Evolutionary conservation across 257 asterid genomes (phyloP), one percentile per base, ranked within the genome.

Genomic region (Cinchona pubescens): DNA sequence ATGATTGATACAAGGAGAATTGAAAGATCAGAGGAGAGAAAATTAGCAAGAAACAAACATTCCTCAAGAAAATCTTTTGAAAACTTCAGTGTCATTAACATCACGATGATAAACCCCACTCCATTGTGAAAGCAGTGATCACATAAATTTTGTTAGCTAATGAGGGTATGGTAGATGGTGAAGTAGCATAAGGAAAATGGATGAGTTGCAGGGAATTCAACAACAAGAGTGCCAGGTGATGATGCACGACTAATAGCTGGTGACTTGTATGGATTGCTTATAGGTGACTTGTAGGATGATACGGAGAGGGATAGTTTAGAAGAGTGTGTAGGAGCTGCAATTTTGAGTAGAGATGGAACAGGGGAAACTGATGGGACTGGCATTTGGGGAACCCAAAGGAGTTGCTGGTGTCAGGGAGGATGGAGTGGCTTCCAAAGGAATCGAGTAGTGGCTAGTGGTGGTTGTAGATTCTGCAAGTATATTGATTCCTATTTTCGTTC

Each of bases 401-500:
- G 72, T 27, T 25, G 72, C 40, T 27, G 79, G 67, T 18, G 84
- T 2, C 14, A 82, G 63, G 2, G 83, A 25, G 1, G 83, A 3
- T 5, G 83, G 27, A 14, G 88, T 56, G 1, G 82, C 37, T 12
- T 81, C 59, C 6, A 81, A 82, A 51, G 75, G 45, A 8, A 75
- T 23, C 10, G 85, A 29, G 89, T 61, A 53, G 83, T 21, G 42
- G 83, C 60, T 1, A 89, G 82, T 11, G 87, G 83, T 1, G 90
- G 84, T 43, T n/a, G 93, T 35, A 5, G 92, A 27, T 71, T 87
- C 79, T 14, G 86, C 76, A 12, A 78, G 59, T 66, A 82, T 80
- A 83, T 78, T 74, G 79, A 92, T 80, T 51, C 80, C 75, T 60
- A 92, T 27, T 68, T 92, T 92, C 97, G 90, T 92, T 80, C 97